phyloP scores from a whole-genome alignment of 1,284 basidiomycete genomes.

The Wallemia ichthyophaga region DNA sequence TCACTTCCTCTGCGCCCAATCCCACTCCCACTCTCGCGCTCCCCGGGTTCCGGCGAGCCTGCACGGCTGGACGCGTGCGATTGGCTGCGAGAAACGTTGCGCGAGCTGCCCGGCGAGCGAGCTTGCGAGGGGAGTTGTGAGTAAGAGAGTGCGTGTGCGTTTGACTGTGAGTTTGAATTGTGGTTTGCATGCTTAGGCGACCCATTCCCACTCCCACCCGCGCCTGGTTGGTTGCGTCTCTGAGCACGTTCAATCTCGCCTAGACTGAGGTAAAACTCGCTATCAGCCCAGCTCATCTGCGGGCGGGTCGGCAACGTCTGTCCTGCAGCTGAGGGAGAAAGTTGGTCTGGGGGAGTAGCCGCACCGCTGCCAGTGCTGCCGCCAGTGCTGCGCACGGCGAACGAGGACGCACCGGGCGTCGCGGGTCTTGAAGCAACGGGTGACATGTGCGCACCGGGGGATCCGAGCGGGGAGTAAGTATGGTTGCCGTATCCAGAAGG shows the following conservation, averaged over 20 bases:
- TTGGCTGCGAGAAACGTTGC: conserved; percentile 10
- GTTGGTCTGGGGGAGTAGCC: neutral
- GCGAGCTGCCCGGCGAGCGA: conserved; percentile 14
- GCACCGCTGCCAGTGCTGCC: conserved; percentile 2
- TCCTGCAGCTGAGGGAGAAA: neutral
- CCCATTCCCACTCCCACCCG: no score
- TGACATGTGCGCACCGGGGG: neutral
- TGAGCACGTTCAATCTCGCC: conserved; percentile 11
- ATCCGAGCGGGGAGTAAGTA: conserved; percentile 3
- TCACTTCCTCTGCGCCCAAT: neutral
- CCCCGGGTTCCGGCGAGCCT: neutral
- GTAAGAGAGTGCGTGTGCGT: no score
- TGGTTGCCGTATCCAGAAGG: conserved; percentile 1
- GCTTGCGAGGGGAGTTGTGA: conserved; percentile 11
- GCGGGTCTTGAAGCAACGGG: neutral
- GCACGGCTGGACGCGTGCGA: neutral
- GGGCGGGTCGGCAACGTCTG: neutral
- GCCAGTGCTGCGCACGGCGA: conserved; percentile 4
- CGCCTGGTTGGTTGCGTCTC: conserved; percentile 5
- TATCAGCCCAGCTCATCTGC: conserved; percentile 39
- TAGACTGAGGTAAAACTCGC: conserved; percentile 40
- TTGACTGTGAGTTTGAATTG: conserved; percentile 8
- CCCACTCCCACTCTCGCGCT: neutral
- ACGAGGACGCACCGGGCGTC: neutral
- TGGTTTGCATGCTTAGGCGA: no score